phyloP scores from a whole-genome alignment of 2,329 filamentous ascomycete genomes.

The Colletotrichum sublineola region DNA sequence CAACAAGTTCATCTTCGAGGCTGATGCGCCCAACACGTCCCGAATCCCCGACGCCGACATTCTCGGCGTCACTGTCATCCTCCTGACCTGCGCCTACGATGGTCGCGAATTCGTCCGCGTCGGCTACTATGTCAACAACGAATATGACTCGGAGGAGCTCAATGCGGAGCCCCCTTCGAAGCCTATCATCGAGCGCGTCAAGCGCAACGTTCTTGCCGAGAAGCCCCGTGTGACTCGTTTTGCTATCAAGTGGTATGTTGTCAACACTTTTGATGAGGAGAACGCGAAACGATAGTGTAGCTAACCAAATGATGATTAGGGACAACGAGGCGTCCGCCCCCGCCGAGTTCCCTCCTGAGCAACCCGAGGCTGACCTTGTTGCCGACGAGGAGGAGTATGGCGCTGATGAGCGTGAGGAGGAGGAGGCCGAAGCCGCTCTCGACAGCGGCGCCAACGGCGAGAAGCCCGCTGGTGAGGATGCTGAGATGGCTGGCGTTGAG shows the following conservation, averaged over 20 bases:
- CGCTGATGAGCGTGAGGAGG: slow-evolving; percentile 86
- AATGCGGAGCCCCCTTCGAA: slow-evolving; percentile 91
- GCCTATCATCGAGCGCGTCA: slow-evolving; percentile 91
- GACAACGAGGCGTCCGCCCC: slow-evolving; percentile 98
- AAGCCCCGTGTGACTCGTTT: slow-evolving; percentile 98
- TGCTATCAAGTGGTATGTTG: slow-evolving; percentile 93
- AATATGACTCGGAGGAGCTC: slow-evolving; percentile 94
- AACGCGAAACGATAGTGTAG: background rate
- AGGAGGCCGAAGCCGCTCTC: slow-evolving; percentile 67
- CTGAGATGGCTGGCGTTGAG: slow-evolving; percentile 81
- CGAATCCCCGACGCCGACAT: slow-evolving; percentile 96
- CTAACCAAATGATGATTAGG: slow-evolving; percentile 64
- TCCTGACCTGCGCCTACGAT: slow-evolving; percentile 96
- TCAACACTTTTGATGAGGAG: background rate
- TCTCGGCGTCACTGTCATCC: slow-evolving; percentile 95
- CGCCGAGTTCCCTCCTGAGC: slow-evolving; percentile 95
- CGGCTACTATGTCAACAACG: slow-evolving; percentile 99
- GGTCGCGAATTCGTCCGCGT: slow-evolving; percentile 97
- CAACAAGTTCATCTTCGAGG: slow-evolving; percentile 99
- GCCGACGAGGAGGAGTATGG: slow-evolving; percentile 93
- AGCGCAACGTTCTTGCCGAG: slow-evolving; percentile 92
- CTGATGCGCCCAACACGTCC: slow-evolving; percentile 89
- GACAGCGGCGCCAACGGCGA: slow-evolving; percentile 61
- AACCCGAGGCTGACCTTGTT: slow-evolving; percentile 90
- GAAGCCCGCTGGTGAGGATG: slow-evolving; percentile 70